These are phyloP conservation scores for Notholithocarpus densiflorus DNA, from an alignment of 306 rosid genomes.

Conservation along the genomic window DNA sequence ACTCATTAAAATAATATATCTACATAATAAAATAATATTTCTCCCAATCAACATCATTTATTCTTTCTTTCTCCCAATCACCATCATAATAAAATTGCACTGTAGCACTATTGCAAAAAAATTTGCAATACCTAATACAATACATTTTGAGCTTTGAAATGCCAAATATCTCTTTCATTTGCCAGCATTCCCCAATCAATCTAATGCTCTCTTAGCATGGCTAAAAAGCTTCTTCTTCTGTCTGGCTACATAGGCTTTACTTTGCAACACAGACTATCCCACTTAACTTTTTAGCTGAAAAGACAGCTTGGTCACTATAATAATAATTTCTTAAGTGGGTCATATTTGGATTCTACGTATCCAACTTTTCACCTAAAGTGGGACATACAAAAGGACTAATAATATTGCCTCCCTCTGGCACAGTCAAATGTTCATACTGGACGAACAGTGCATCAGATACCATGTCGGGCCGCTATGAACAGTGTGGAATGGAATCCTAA, in stretches of 20 bases:
- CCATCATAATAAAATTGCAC: too few species aligned
- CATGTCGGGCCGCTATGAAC: conserved; percentile 96
- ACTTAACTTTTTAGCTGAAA: neutral
- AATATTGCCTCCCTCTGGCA: conserved; percentile 17
- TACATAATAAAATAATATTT: too few species aligned
- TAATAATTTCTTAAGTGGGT: neutral
- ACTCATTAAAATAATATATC: too few species aligned
- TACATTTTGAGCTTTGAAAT: too few species aligned
- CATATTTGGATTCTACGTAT: neutral
- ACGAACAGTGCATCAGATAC: conserved; percentile 83
- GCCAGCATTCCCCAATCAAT: too few species aligned
- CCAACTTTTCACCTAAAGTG: too few species aligned
- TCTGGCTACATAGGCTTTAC: neutral
- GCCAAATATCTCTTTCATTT: too few species aligned
- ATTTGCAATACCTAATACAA: too few species aligned
- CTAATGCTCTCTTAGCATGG: too few species aligned
- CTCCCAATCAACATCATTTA: too few species aligned
- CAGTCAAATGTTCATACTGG: conserved; percentile 83
- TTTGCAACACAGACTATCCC: neutral
- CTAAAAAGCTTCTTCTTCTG: neutral
- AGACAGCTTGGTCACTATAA: neutral
- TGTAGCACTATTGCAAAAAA: too few species aligned
- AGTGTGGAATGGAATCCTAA: conserved; percentile 98
- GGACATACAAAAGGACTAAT: neutral
- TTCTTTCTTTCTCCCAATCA: too few species aligned